These are phyloP conservation scores for Fusarium buxicola DNA, from an alignment of 2,329 filamentous ascomycete genomes.

Conservation along the genomic window DNA sequence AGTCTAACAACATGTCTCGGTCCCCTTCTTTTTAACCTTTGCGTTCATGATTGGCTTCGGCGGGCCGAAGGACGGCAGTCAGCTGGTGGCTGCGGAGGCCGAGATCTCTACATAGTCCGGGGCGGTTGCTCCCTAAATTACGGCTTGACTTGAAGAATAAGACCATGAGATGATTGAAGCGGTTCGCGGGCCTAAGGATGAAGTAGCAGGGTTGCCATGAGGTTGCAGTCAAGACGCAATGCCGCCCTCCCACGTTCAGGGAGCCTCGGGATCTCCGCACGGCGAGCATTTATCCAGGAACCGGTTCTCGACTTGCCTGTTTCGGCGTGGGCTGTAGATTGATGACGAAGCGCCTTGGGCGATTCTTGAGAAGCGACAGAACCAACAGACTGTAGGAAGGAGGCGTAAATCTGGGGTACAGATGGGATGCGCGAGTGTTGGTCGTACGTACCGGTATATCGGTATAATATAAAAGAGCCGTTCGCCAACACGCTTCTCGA, in stretches of 20 bases:
- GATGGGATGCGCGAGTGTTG: background rate
- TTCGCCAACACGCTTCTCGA: background rate
- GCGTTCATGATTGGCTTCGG: constrained; percentile 28
- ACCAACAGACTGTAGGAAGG: constrained; percentile 33
- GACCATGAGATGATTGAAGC: constrained; percentile 10
- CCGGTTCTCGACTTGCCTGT: constrained; percentile 33
- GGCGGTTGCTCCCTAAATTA: constrained; percentile 35
- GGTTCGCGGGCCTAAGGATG: constrained; percentile 17
- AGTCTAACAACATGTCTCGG: constrained; percentile 8
- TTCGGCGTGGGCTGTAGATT: constrained; percentile 25
- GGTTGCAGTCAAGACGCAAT: constrained; percentile 22
- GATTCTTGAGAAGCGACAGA: constrained; percentile 14
- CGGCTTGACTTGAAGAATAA: constrained; percentile 11
- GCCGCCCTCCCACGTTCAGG: constrained; percentile 21
- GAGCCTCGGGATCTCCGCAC: constrained; percentile 18
- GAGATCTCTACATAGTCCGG: constrained; percentile 24
- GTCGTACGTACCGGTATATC: too few relatives aligned
- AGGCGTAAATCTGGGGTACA: background rate
- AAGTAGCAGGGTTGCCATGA: constrained; percentile 15
- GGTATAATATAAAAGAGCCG: constrained; percentile 28
- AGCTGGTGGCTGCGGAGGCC: constrained; percentile 27
- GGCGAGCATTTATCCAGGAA: constrained; percentile 40
- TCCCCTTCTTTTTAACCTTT: constrained; percentile 15
- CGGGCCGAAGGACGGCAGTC: constrained; percentile 41
- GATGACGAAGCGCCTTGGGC: constrained; percentile 1